phyloP scores from a whole-genome alignment of 2,329 filamentous ascomycete genomes.

The Myriosclerotinia duriaeana region DNA sequence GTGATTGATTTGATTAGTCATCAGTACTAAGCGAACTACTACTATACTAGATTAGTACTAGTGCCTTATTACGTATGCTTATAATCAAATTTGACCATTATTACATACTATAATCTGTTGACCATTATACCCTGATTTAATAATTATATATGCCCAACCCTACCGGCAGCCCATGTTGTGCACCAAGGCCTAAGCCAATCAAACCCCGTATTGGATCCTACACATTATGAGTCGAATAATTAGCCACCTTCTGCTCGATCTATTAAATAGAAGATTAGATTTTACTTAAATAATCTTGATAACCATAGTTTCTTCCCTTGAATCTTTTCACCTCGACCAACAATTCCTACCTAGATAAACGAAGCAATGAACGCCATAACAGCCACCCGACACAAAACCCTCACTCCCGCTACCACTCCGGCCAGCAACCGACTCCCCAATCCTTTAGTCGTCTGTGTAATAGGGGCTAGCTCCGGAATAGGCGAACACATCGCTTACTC shows the following conservation, averaged over 20 bases:
- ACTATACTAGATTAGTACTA: too few relatives aligned
- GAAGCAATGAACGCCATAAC: constrained; percentile 17
- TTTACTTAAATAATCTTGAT: neutral
- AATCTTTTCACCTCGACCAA: neutral
- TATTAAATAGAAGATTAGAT: neutral
- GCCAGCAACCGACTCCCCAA: constrained; percentile 10
- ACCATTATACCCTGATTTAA: too few relatives aligned
- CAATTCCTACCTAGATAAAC: neutral
- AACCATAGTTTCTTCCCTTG: too few relatives aligned
- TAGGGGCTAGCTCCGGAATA: constrained; percentile 24
- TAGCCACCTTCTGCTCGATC: neutral
- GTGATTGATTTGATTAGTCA: too few relatives aligned
- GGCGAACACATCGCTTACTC: constrained; percentile 25
- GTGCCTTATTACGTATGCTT: too few relatives aligned
- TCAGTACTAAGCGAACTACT: too few relatives aligned
- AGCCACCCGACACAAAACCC: constrained; percentile 5
- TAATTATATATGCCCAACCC: too few relatives aligned
- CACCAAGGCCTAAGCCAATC: neutral
- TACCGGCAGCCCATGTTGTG: neutral
- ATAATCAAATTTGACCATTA: too few relatives aligned
- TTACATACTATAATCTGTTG: too few relatives aligned
- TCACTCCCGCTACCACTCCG: constrained; percentile 11
- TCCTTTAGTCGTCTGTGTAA: constrained; percentile 20
- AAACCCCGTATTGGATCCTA: neutral
- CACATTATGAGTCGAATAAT: constrained; percentile 22